Base-by-base conservation (phyloP, 2,329 filamentous ascomycete genomes). In the Bipolaris cookei region DNA sequence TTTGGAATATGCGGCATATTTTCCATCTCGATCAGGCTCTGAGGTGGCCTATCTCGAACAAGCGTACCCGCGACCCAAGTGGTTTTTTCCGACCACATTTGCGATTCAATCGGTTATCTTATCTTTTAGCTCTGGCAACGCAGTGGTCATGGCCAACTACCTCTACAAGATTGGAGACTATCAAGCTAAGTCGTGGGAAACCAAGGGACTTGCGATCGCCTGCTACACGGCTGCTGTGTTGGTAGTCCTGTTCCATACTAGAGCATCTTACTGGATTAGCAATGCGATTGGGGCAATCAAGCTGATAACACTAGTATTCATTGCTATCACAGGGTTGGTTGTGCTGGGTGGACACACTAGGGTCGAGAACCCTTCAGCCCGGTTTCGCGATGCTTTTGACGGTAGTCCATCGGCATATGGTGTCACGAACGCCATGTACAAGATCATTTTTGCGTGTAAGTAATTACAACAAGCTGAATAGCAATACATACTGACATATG, bases 241-340 rank as follows among this genome's bases (percentile, higher is more conserved):
- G 11, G 30, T 73, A 18, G 48, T 72, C n/a, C 34, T 70, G 3
- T 43, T 43, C 11, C 68, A 69, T 3, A 73, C 65, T 1, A 58
- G 59, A 14, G 71, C 63, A 61, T 71, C 68, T 2, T 66, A 72
- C n/a, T 58, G 65, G 6, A 38, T 70, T 10, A 71, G 70, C 61
- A 73, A 72, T 38, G 18, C 70, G 10, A 72, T 73, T n/a, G 66
- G 67, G 7, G 58, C 60, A 2, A 64, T 89, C 35, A 90, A 90
- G 65, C 69, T 90, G 3, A 65, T 84, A 14, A 88, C 86, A 0
- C 75, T 90, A 2, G 59, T 89, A n/a, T 88, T 89, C 55, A 71
- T 75, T 18, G 64, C 66, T 11, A 64, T 70, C 21, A 68, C 70
- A 2, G 72, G 72, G 2, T 68, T 74, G 23, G 71, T 65, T 2